Evolutionary conservation across 306 rosid species (phyloP), one percentile per base, ranked within the genome.

Genomic region (Phaseolus lunatus): DNA sequence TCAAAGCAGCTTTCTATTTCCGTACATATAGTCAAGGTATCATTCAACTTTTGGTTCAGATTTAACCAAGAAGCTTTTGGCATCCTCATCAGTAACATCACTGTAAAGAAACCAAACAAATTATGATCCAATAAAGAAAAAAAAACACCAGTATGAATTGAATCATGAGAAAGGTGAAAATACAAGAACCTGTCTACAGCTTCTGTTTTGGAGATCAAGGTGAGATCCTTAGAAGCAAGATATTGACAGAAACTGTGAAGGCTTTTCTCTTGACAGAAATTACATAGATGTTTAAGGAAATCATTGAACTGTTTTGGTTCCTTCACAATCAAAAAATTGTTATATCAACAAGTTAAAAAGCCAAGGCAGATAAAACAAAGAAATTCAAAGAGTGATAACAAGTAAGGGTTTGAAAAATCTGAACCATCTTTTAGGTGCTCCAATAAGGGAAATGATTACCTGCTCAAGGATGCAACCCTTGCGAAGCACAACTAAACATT

Each of bases 231-330:
- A n/a, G 92, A 84, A 67, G 88, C 85, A 83, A 94, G 91, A 81
- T 85, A 85, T 23, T 88, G 87, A 41, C 85, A 81, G 81, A 95
- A 90, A 81, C 91, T 75, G 44, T 5, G 9, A 20, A 90, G 91
- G 71, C 62, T 48, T 3, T 88, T 86, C 81, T 87, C 87, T 72
- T 23, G 62, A 81, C 92, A 90, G 90, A 85, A 92, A 37, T 83
- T 82, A 85, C 81, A 87, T 33, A 95, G 85, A 77, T 73, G 70
- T 72, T 9, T 83, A 35, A 92, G 86, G 65, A 92, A 92, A 86
- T 89, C 82, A 22, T 95, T 95, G 92, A 95, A 92, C 77, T 84
- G 87, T 67, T 90, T 92, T 2, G 97, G 97, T 86, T 95, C 98
- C 98, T 95, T 85, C 75, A 71, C 15, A 68, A 13, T 47, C 72